Evolutionary conservation across 2,329 filamentous ascomycete genomes (phyloP).

Genomic region (Xylariaceae sp.): DNA sequence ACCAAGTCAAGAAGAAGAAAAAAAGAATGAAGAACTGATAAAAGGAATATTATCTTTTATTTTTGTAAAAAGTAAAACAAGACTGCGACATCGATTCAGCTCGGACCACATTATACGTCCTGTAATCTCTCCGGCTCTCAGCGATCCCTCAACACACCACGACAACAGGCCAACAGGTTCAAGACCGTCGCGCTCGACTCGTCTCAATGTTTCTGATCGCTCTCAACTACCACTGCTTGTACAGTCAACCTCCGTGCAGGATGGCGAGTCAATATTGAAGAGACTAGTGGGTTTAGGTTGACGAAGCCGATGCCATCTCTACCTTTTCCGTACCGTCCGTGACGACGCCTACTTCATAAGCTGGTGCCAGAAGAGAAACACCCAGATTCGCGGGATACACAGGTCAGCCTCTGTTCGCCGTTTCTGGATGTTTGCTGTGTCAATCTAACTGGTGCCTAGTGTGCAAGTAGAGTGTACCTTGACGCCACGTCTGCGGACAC

Average conservation of each 20-base stretch:
- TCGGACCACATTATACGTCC: conserved; percentile 9
- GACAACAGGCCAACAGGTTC: background rate
- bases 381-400: background rate
- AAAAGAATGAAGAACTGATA: background rate
- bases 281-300: background rate
- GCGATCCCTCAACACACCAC: background rate
- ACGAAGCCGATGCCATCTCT: too few species aligned
- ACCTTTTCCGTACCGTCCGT: too few species aligned
- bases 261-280: background rate
- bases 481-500: background rate
- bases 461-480: background rate
- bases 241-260: background rate
- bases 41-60: background rate
- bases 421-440: background rate
- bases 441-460: background rate
- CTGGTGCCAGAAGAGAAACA: background rate
- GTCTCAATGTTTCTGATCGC: background rate
- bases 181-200: background rate
- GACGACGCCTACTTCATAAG: background rate
- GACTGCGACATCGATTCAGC: conserved; percentile 16
- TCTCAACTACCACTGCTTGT: background rate
- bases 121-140: conserved; percentile 12
- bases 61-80: conserved; percentile 6
- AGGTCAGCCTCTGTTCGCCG: background rate
- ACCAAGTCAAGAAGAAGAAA: background rate